Base-by-base conservation (phyloP, 2,329 filamentous ascomycete genomes). In the Aspergillus clavatus region DNA sequence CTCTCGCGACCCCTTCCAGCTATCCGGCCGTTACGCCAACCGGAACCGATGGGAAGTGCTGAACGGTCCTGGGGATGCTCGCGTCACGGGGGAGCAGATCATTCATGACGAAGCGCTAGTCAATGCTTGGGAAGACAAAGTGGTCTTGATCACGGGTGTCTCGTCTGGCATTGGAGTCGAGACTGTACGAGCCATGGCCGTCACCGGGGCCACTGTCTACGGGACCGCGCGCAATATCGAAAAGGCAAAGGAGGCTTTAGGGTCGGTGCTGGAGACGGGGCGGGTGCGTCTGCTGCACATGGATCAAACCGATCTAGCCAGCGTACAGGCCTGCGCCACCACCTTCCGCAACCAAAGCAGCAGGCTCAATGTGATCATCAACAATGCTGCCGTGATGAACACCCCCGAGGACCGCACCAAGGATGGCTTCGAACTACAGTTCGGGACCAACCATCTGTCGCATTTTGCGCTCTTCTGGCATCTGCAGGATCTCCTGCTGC, bases 381-480 rank as follows among this genome's bases (percentile, higher is more conserved):
- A 60, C 56, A 76, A 75, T 49, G 72, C 68, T 1, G 72, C 66
- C 1, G 64, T 79, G 35, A 73, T 76, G 61, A 51, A 38, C 4
- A 27, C 48, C 14, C 52, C 43, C 10, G 43, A 54, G 16, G 56
- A 55, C 67, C 57, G 47, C 68, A 77, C 56, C 68, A 71, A 47
- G 8, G 46, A 49, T 3, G 50, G 48, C 2, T 71, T 72, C 51
- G 78, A 81, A 52, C 52, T 58, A 0, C 77, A 80, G 41, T 74
- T 81, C 41, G 75, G 68, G 26, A 73, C 69, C 1, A 79, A 80
- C 54, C 70, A 80, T 52, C 60, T 81, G 0, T 66, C 63, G 2
- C 73, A 78, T 52, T 81, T 81, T 62, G 63, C 79, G 1, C 66
- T 81, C 10, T 75, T 77, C 46, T 63, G 75, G 12, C 66, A 78